A percentile compares a stretch with the other conserved stretches of the same genome.
Conservation (phyloP, 495 filamentous ascomycete genomes). For the Penicillium nucicola region DNA sequence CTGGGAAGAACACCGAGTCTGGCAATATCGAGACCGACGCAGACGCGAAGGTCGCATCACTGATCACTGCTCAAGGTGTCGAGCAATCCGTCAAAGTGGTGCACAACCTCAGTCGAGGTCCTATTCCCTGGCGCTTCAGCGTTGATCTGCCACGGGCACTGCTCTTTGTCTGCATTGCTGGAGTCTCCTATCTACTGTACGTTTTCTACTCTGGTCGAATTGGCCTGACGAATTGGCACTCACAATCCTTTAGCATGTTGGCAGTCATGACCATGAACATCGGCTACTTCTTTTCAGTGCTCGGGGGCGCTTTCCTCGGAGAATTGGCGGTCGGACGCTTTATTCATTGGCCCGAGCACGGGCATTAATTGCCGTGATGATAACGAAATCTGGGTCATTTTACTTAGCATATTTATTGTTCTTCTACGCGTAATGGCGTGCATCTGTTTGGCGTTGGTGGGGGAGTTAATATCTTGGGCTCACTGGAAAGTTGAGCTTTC, state of each 20-base stretch:
- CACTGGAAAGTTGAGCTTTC: background rate
- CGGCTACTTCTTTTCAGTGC: constrained; percentile 88
- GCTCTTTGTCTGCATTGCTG: constrained; percentile 65
- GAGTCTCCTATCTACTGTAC: constrained; percentile 86
- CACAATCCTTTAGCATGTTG: constrained; percentile 67
- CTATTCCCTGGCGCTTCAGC: constrained; percentile 69
- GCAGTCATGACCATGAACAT: constrained; percentile 98
- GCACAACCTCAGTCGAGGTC: constrained; percentile 39
- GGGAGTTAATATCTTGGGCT: background rate
- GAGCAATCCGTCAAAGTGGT: constrained; percentile 74
- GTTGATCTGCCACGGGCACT: constrained; percentile 73
- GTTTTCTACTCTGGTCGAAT: constrained; percentile 24
- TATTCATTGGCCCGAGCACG: constrained; percentile 31
- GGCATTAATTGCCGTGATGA: constrained; percentile 16
- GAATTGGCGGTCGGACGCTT: constrained; percentile 78
- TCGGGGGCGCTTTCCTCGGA: constrained; percentile 79
- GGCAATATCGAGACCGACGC: constrained; percentile 51
- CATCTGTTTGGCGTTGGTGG: background rate
- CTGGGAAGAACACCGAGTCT: constrained; percentile 56
- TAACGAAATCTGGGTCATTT: background rate
- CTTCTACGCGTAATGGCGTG: background rate
- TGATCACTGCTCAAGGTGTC: constrained; percentile 64
- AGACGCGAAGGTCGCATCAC: constrained; percentile 55
- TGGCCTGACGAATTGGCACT: background rate
- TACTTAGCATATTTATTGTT: background rate